Conservation (phyloP, 768 basidiomycete species). For the Tulasnella sp. region DNA sequence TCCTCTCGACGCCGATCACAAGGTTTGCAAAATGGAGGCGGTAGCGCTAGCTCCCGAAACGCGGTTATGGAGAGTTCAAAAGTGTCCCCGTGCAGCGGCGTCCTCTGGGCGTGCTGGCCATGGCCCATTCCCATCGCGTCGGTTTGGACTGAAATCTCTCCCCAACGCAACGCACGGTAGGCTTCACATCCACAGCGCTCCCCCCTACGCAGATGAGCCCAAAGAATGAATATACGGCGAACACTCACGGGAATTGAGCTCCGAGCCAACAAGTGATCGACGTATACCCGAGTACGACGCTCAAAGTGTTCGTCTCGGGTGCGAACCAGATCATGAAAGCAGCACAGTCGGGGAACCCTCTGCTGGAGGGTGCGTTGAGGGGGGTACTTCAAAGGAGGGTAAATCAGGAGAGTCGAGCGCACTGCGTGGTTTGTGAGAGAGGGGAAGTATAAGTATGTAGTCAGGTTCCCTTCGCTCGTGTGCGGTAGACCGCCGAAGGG, state of each 20-base stretch:
- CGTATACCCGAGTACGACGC: slow-evolving; percentile 40
- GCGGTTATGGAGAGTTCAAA: not conserved
- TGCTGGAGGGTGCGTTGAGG: not conserved
- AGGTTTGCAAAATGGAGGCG: not conserved
- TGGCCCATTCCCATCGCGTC: not conserved
- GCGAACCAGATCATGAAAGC: slow-evolving; percentile 5
- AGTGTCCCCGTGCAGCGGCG: not conserved
- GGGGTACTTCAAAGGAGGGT: not conserved
- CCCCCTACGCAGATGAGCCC: not conserved
- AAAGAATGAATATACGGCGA: not conserved
- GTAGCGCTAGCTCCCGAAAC: not conserved
- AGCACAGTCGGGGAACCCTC: not conserved
- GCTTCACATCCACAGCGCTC: not conserved
- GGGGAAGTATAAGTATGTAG: not conserved
- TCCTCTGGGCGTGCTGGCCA: not conserved
- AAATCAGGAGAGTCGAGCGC: not conserved
- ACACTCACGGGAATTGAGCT: slow-evolving; percentile 77
- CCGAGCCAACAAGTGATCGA: slow-evolving; percentile 75
- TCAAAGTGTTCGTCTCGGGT: slow-evolving; percentile 6
- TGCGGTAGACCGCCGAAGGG: not conserved
- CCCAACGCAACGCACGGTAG: not conserved
- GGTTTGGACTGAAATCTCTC: not conserved
- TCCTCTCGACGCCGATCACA: not conserved
- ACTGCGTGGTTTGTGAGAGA: not conserved
- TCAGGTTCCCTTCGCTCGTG: not conserved